phyloP scores from a whole-genome alignment of 495 filamentous ascomycete species.

The Penicillium egyptiacum region DNA sequence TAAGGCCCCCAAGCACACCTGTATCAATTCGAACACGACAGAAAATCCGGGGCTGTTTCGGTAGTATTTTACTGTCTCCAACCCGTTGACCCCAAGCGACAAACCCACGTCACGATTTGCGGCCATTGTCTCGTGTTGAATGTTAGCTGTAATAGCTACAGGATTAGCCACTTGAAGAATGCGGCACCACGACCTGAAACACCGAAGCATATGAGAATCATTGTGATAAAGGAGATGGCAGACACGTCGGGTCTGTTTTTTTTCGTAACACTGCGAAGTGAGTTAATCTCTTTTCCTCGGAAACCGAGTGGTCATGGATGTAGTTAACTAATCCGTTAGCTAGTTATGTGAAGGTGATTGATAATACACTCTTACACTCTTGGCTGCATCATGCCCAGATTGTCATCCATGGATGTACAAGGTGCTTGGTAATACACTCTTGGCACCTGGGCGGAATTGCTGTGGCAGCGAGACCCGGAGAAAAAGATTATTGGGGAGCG shows the following conservation, averaged over 20 bases:
- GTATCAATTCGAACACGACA: constrained; percentile 31
- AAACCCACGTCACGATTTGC: constrained; percentile 25
- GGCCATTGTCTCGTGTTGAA: constrained; percentile 37
- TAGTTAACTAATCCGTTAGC: no score
- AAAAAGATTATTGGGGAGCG: no score
- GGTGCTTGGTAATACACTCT: not conserved
- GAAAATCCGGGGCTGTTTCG: constrained; percentile 32
- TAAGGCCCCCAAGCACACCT: constrained; percentile 9
- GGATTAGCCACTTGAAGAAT: not conserved
- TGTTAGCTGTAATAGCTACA: not conserved
- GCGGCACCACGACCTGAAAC: not conserved
- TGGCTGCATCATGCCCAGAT: no score
- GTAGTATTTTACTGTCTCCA: constrained; percentile 37
- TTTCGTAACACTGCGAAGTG: not conserved
- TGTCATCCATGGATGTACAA: not conserved
- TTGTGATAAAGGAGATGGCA: not conserved
- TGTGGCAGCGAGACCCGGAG: not conserved
- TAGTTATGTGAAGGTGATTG: not conserved
- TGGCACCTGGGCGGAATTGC: not conserved
- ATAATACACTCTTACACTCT: not conserved
- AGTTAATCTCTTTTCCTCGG: not conserved
- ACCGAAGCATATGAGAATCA: not conserved
- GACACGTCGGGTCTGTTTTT: not conserved
- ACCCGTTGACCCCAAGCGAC: constrained; percentile 34
- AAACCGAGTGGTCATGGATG: not conserved